Percentiles rank a stretch among this genome's conserved stretches.
These are phyloP conservation scores for Coemansia sp. DNA, from an alignment of 192 early-diverging fungal genomes.

Conservation along the genomic window DNA sequence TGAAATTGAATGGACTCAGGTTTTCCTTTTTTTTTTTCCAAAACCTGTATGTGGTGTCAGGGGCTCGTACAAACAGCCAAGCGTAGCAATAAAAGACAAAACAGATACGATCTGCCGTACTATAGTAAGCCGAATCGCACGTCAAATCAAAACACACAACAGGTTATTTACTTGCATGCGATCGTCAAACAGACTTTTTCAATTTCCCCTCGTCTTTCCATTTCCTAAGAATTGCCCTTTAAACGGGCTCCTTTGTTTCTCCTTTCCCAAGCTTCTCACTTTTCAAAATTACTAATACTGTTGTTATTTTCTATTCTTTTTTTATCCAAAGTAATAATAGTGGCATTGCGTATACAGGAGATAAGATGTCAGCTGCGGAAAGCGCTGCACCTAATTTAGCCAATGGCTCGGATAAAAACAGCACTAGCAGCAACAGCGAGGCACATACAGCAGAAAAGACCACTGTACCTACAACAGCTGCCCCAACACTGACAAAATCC, in stretches of 20 bases:
- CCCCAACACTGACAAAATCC: background rate
- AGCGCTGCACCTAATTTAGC: background rate
- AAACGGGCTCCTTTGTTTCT: background rate
- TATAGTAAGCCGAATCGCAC: background rate
- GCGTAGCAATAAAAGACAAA: too few species aligned
- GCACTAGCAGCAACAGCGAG: background rate
- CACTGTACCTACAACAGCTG: background rate
- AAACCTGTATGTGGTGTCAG: too few species aligned
- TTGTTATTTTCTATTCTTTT: background rate
- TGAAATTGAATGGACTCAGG: too few species aligned
- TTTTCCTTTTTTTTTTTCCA: too few species aligned
- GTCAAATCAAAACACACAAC: background rate
- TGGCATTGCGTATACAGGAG: background rate
- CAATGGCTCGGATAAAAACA: background rate
- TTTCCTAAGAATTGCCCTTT: background rate
- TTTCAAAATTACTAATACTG: background rate
- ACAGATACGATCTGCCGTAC: too few species aligned
- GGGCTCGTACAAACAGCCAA: too few species aligned
- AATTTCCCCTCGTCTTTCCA: background rate
- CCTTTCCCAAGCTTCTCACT: background rate
- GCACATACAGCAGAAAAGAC: background rate
- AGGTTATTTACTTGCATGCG: background rate
- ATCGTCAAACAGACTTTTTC: background rate
- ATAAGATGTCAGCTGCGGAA: background rate
- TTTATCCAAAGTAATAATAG: background rate